These are phyloP conservation scores for Phytophthora nicotianae DNA, from an alignment of 352 stramenopile species.

Conservation along the genomic window DNA sequence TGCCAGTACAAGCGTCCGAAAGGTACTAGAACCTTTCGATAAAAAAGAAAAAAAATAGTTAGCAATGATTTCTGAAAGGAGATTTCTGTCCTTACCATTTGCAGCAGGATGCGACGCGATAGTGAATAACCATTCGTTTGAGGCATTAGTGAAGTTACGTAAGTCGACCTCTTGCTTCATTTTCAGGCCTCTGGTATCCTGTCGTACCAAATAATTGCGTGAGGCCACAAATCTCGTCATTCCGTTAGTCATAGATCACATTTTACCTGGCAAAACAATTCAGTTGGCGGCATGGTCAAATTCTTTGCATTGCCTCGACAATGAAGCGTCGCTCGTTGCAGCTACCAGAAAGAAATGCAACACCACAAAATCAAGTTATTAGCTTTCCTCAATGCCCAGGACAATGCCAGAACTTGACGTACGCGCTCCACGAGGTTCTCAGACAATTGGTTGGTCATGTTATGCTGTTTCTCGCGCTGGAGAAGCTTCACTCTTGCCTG, in stretches of 20 bases:
- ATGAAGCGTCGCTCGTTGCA: conserved; percentile 31
- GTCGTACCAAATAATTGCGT: neutral
- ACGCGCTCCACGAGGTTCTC: conserved; percentile 36
- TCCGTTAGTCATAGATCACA: neutral
- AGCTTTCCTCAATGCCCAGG: no score
- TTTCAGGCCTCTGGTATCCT: conserved; percentile 34
- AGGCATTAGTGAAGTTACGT: conserved; percentile 26
- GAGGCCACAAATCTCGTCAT: neutral
- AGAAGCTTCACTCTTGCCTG: conserved; percentile 19
- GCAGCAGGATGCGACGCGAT: conserved; percentile 27
- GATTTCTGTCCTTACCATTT: conserved; percentile 5
- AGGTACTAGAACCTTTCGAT: conserved; percentile 9
- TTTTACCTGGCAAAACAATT: conserved; percentile 45
- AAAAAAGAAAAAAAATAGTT: neutral
- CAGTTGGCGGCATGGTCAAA: conserved; percentile 28
- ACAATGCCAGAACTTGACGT: conserved; percentile 14
- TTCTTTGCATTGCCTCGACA: conserved; percentile 27
- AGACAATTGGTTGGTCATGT: conserved; percentile 9
- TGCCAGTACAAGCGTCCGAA: conserved; percentile 30
- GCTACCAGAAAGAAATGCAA: conserved; percentile 16
- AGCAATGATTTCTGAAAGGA: neutral
- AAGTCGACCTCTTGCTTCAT: conserved; percentile 37
- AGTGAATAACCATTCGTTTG: conserved; percentile 39
- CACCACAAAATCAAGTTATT: neutral
- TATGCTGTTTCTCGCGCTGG: conserved; percentile 13